Base-by-base conservation (phyloP, 106 monocot genomes). In the Chionographis japonica region DNA sequence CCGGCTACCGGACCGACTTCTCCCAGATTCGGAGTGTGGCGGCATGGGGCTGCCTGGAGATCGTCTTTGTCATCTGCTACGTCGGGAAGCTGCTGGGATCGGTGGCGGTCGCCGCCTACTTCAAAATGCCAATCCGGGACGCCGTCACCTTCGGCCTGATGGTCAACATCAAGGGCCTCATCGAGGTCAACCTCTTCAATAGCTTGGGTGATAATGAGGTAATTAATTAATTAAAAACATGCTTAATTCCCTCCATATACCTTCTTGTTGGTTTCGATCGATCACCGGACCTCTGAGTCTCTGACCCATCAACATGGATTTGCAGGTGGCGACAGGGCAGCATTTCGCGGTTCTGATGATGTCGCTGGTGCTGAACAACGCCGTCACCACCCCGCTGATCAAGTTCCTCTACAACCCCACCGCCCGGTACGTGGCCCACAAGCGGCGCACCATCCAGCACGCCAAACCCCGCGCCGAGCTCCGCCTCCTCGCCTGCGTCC, bases 401-500 rank as follows among this genome's bases (percentile, higher is more conserved):
- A 82, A 65, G 68, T 15, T 63, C 18, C 72, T 85, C 15, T 88
- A 85, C 77, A 69, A 85, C 38, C 91, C 91, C 37, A 63, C 73
- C 19, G 54, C 20, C n/a, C 72, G 62, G 4, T 84, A 70, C 56
- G 57, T 65, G 16, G 59, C 71, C 18, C 6, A 35, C 16, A 78
- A 80, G 72, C 68, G 56, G 6, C 67, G 77, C 20, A 75, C 86
- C 3, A 10, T 81, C 37, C 81, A 87, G 56, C 55, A 79, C 54
- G 36, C 77, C 8, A 76, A 85, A 37, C 71, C 65, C 15, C 17
- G 67, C 56, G 16, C 52, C 39, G 88, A 85, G 58, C 71, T 92
- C 40, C 72, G 88, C 17, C 8, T 92, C 17, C 65, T 92, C 40
- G 58, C 63, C 40, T 78, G 77, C 75, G 52, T 92, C 72, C 86